Percentiles rank a stretch among this genome's conserved stretches.
Conservation (phyloP, 163 green algal genomes). For the Picocystis sp. region DNA sequence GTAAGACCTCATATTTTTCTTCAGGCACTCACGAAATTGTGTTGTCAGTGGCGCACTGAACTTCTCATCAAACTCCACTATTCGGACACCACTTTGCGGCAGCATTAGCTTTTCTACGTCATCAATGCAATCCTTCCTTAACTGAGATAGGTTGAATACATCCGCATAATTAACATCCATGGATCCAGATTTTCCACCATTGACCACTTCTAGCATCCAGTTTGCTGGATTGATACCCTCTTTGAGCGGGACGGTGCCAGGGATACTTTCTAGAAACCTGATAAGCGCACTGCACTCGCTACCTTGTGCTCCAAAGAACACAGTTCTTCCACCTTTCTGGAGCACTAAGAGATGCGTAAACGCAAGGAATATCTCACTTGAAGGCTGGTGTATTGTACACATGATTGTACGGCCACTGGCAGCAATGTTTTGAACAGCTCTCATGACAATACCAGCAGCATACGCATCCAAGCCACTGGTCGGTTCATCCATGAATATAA, state of each 20-base stretch:
- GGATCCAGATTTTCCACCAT: constrained; percentile 8
- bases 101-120: too few relatives aligned
- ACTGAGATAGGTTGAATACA: constrained; percentile 7
- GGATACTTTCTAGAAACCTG: constrained; percentile 39
- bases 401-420: constrained; percentile 29
- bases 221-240: constrained; percentile 34
- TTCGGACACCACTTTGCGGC: too few relatives aligned
- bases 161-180: constrained; percentile 29
- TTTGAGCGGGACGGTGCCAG: constrained; percentile 19
- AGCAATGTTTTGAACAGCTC: constrained; percentile 17
- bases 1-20: constrained; percentile 4
- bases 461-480: constrained; percentile 27
- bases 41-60: too few relatives aligned
- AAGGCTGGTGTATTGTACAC: constrained; percentile 35
- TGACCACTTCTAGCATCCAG: constrained; percentile 24
- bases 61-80: constrained; percentile 22
- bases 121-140: constrained; percentile 1
- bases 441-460: constrained; percentile 34
- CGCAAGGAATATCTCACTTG: constrained; percentile 26
- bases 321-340: constrained; percentile 38
- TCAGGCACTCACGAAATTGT: constrained; percentile 9
- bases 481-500: constrained; percentile 27
- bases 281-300: constrained; percentile 31
- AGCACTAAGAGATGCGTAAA: constrained; percentile 63
- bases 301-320: constrained; percentile 47